Base-by-base conservation (phyloP, 1,284 basidiomycete species). In the Sanghuangporus sanghuang region DNA sequence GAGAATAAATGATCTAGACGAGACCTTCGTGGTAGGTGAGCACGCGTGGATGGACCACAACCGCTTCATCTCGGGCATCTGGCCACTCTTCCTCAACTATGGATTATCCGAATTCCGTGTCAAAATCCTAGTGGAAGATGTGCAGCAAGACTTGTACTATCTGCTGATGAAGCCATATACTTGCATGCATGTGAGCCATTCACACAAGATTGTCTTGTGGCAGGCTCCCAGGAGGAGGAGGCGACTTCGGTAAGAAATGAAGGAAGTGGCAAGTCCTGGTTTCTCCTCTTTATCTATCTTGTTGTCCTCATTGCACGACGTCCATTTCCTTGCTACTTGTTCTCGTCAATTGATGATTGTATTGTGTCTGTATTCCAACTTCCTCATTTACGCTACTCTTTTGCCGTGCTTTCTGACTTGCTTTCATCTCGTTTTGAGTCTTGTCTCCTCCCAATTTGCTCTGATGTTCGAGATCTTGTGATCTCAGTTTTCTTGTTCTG, bases 11-110 rank as follows among this genome's bases (percentile, higher is more conserved):
- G n/a, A n/a, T n/a, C n/a, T n/a, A n/a, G n/a, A n/a, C n/a, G n/a
- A n/a, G n/a, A n/a, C n/a, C n/a, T n/a, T 87, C 27, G 85, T 84
- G 38, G 80, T 86, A 54, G 86, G 85, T 6, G 85, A 88, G 67
- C 73, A 87, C 23, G 84, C 85, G 48, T 88, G 86, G 86, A 83
- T 87, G 84, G 81, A 84, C 64, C 84, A 83, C 68, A 86, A 88
- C 67, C 76, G 81, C n/a, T 76, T 88, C 64, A 74, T 88, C 48
- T 83, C 84, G 48, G 83, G 84, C 3, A 71, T 87, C 65, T 81
- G 79, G 63, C 85, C 85, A 3, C 75, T 86, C 53, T 81, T 88
- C 70, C 73, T 85, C 58, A 77, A 77, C 49, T 73, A 78, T 56
- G 83, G 81, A 3, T 72, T 86, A 59, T 75, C 80, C 35, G 81